Percentiles rank a stretch among this genome's conserved stretches.
Evolutionary conservation across 192 early-diverging fungal genomes (phyloP).

Genomic region (Umbelopsis sp.): DNA sequence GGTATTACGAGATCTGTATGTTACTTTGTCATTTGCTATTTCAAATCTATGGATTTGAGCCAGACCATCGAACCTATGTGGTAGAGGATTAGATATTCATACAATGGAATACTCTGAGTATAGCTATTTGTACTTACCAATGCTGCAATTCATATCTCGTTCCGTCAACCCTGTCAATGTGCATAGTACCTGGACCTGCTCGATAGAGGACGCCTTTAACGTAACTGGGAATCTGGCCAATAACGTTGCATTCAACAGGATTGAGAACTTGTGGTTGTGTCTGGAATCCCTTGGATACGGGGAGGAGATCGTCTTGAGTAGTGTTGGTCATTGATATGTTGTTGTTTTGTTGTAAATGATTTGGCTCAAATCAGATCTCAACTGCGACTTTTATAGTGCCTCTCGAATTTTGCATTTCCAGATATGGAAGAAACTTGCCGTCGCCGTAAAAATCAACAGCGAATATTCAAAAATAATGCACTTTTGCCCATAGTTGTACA

Average conservation of each 20-base stretch:
- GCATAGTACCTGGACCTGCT: slow-evolving; percentile 1
- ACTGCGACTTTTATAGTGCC: too few relatives aligned
- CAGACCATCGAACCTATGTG: slow-evolving; percentile 14
- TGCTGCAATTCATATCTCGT: neutral
- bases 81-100: neutral
- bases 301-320: neutral
- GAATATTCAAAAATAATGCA: neutral
- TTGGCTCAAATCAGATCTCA: too few relatives aligned
- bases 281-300: neutral
- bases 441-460: neutral
- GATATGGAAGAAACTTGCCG: neutral
- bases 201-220: neutral
- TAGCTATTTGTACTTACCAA: neutral
- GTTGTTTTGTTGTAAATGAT: neutral
- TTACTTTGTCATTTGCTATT: neutral
- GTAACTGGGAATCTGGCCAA: neutral
- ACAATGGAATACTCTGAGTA: neutral
- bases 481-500: neutral
- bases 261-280: neutral
- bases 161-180: neutral
- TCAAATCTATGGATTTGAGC: slow-evolving; percentile 13
- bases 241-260: neutral
- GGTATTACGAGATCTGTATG: slow-evolving; percentile 1
- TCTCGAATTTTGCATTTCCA: neutral
- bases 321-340: neutral